A percentile compares a stretch with the other conserved stretches of the same genome.
Evolutionary conservation across 2,329 filamentous ascomycete species (phyloP).

Genomic region (Chaetomiaceae sp.): DNA sequence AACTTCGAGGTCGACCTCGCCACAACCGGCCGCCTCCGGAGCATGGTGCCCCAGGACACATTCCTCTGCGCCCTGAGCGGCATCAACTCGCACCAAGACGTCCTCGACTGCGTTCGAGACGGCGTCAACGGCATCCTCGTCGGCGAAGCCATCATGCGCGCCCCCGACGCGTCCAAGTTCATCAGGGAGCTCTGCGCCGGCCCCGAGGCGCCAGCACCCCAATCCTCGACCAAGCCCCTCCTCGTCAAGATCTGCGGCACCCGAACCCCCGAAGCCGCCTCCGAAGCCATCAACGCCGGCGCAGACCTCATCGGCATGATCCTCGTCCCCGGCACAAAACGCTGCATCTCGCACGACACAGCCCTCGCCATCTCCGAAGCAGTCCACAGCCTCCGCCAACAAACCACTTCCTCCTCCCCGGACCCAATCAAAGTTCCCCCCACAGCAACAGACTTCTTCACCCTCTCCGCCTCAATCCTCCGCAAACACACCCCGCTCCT

Average conservation of each 20-base stretch:
- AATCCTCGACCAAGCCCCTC: slow-evolving; percentile 42
- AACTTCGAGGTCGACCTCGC: slow-evolving; percentile 95
- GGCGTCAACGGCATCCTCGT: slow-evolving; percentile 92
- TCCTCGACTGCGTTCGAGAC: slow-evolving; percentile 79
- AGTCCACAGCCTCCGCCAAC: slow-evolving; percentile 51
- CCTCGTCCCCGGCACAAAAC: slow-evolving; percentile 73
- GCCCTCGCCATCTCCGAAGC: slow-evolving; percentile 76
- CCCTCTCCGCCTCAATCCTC: slow-evolving; percentile 44
- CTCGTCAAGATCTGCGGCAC: slow-evolving; percentile 96
- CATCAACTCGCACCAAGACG: slow-evolving; percentile 84
- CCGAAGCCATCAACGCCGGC: slow-evolving; percentile 75
- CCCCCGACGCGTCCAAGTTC: slow-evolving; percentile 75
- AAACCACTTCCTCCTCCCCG: slow-evolving; percentile 26
- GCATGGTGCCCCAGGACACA: slow-evolving; percentile 77
- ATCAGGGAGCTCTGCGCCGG: slow-evolving; percentile 77
- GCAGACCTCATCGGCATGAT: slow-evolving; percentile 94
- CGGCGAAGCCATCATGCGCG: slow-evolving; percentile 93
- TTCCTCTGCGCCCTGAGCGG: slow-evolving; percentile 92
- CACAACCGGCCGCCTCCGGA: slow-evolving; percentile 83
- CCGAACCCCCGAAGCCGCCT: slow-evolving; percentile 73
- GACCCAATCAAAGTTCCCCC: slow-evolving; percentile 28
- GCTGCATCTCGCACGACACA: slow-evolving; percentile 73
- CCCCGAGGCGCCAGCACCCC: slow-evolving; percentile 34
- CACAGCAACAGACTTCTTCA: slow-evolving; percentile 66
- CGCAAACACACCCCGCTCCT: slow-evolving; percentile 63